Conservation (phyloP, 257 asterid species). For the Solanum appendiculatum region DNA sequence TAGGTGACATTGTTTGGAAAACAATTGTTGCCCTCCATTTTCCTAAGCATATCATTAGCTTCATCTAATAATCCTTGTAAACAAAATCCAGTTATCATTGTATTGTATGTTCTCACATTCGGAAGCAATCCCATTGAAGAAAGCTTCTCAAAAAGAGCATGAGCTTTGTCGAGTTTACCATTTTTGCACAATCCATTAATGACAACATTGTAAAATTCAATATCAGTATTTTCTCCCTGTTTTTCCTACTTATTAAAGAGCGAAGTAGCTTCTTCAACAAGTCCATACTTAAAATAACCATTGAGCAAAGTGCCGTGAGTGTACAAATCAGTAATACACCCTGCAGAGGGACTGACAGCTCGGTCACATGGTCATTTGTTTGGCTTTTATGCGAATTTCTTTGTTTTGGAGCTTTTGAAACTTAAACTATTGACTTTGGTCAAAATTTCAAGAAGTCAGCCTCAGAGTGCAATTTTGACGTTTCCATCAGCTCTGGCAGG, state of each 20-base stretch:
- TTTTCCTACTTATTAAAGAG: background rate
- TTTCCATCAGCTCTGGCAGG: no score
- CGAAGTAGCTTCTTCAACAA: background rate
- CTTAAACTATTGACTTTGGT: no score
- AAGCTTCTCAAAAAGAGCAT: background rate
- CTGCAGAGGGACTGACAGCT: background rate
- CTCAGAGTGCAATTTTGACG: no score
- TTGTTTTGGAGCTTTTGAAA: no score
- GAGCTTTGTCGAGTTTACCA: background rate
- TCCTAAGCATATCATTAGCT: background rate
- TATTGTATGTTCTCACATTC: background rate
- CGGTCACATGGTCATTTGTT: no score
- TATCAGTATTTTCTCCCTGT: background rate
- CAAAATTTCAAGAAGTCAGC: no score
- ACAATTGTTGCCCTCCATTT: background rate
- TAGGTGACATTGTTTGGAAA: background rate
- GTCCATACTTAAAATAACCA: background rate
- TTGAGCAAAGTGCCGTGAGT: background rate
- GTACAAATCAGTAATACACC: background rate
- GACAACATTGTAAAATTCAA: background rate
- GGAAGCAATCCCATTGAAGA: background rate
- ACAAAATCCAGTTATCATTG: background rate
- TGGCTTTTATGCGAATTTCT: no score
- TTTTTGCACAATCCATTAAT: background rate
- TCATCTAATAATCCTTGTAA: background rate